Conservation (phyloP, 495 filamentous ascomycete genomes). For the Lindgomyces ingoldianus region DNA sequence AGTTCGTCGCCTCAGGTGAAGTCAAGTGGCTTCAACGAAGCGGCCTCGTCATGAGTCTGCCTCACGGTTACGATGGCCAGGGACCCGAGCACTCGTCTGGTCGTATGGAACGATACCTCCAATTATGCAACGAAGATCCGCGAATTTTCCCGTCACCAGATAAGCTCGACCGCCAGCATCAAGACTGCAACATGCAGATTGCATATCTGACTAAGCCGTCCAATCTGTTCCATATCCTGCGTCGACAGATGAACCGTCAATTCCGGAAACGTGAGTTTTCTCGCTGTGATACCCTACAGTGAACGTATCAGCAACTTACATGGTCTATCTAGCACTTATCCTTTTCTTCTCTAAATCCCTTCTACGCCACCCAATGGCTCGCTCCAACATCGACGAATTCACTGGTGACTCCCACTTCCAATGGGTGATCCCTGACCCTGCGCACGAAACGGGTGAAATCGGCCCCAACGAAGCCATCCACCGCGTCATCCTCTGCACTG, state of each 20-base stretch:
- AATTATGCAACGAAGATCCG: constrained; percentile 97
- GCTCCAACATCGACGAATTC: constrained; percentile 87
- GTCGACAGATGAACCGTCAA: constrained; percentile 96
- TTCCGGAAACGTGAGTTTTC: constrained; percentile 80
- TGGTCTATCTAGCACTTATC: constrained; percentile 75
- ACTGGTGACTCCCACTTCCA: constrained; percentile 88
- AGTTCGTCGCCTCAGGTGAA: constrained; percentile 97
- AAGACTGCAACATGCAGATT: constrained; percentile 99
- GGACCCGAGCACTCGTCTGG: constrained; percentile 98
- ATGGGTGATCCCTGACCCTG: constrained; percentile 90
- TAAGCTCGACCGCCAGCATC: constrained; percentile 95
- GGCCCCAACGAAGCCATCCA: constrained; percentile 84
- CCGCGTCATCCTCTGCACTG: constrained; percentile 89
- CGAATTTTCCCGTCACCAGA: constrained; percentile 82
- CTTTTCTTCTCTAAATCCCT: constrained; percentile 97
- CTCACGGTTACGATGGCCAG: constrained; percentile 97
- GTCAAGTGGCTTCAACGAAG: constrained; percentile 98
- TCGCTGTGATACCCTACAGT: too few relatives aligned
- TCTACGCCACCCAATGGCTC: constrained; percentile 86
- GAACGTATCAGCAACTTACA: too few relatives aligned
- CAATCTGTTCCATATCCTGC: constrained; percentile 94
- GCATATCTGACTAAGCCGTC: constrained; percentile 88
- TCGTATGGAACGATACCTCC: constrained; percentile 94
- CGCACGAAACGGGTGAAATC: constrained; percentile 69
- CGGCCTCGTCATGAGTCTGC: constrained; percentile 89